Conservation (phyloP, 116 monocot species). For the Papilionanthe hybrid region DNA sequence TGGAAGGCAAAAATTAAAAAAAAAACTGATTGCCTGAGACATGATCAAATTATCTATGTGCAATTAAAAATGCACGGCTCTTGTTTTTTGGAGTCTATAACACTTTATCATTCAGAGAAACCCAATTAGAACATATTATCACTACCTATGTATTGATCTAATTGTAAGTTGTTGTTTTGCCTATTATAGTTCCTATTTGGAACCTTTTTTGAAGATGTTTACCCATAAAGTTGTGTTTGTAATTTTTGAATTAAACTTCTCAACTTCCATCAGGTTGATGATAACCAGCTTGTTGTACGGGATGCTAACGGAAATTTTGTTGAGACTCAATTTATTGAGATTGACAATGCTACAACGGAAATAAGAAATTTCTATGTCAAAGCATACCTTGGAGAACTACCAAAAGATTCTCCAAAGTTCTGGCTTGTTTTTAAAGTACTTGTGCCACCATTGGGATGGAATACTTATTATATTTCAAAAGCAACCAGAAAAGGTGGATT, state of each 20-base stretch:
- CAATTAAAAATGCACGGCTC: neutral
- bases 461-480: slow-evolving; percentile 67
- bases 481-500: slow-evolving; percentile 31
- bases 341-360: slow-evolving; percentile 51
- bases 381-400: slow-evolving; percentile 57
- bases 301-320: slow-evolving; percentile 54
- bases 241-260: neutral
- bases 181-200: neutral
- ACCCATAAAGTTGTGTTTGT: neutral
- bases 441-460: slow-evolving; percentile 74
- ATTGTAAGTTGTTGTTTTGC: neutral
- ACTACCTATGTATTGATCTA: neutral
- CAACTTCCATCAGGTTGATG: slow-evolving; percentile 48
- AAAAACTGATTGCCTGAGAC: neutral
- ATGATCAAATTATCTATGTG: neutral
- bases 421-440: slow-evolving; percentile 72
- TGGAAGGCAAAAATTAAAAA: neutral
- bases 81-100: neutral
- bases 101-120: neutral
- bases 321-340: slow-evolving; percentile 50
- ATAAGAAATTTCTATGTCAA: slow-evolving; percentile 58
- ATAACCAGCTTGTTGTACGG: slow-evolving; percentile 41
- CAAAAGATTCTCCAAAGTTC: slow-evolving; percentile 47
- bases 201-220: neutral
- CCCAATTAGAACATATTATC: neutral